Evolutionary conservation across 140 eudicot species (phyloP), one percentile per base, ranked within the genome.

Genomic region (Stevia rebaudiana): DNA sequence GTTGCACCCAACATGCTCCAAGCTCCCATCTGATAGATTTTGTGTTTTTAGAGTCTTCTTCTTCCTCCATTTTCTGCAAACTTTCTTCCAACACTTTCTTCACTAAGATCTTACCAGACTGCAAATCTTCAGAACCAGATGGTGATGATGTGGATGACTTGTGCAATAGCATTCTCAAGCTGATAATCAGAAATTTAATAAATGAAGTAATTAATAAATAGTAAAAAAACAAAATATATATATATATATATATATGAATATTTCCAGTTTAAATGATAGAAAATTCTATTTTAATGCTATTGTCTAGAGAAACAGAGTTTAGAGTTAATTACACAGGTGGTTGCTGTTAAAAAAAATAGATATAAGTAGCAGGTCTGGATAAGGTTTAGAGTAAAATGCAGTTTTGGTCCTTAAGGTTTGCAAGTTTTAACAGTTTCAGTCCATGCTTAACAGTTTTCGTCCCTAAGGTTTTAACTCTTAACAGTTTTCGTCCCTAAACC

Each of bases 1-100:
- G 97, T 76, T 90, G 97, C 68, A 90, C 95, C 97, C 97, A 90
- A 63, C 94, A 90, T 17, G 97, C 97, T 35, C 97, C 97, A 60
- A 90, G 95, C 80, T 90, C 97, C 97, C 97, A 90, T 79, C 95
- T 79, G 67, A 90, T 90, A 1, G 87, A 77, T 60, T 81, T 81
- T 53, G 69, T 41, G 17, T 69, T 49, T 59, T 75, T 78, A 40
- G 70, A 63, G 36, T 61, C 76, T 68, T 86, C 76, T 68, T 86
- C 92, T 23, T 33, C 94, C 70, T 79, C 59, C 75, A 90, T 61
- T 77, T 76, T 81, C 65, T 53, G 39, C 71, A 90, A 61, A 68
- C 97, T 90, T 72, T 86, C 85, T 8, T 60, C 76, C 56, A 90
- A 75, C 19, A 90, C 87, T 73, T 80, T 68, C 56, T 87, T 75